Conservation (phyloP, 2,329 filamentous ascomycete genomes). For the Trichoderma pleuroti region DNA sequence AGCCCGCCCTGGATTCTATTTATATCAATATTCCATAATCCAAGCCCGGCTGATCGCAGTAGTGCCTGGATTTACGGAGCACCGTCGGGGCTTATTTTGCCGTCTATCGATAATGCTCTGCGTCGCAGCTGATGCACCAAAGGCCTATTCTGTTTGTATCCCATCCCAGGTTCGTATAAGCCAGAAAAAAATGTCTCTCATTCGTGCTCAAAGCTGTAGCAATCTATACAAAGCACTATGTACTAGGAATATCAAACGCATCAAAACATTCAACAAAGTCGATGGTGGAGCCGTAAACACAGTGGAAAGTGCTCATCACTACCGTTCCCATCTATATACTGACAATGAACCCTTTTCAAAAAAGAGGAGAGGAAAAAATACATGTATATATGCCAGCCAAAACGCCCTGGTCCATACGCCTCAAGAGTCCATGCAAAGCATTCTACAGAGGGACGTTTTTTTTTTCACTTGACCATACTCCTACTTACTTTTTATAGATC, state of each 20-base stretch:
- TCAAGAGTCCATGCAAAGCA: constrained; percentile 9
- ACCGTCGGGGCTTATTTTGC: background rate
- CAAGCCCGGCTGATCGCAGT: background rate
- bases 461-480: background rate
- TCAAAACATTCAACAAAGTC: background rate
- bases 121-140: background rate
- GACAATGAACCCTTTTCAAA: background rate
- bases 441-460: background rate
- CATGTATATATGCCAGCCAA: constrained; percentile 12
- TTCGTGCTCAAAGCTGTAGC: background rate
- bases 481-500: constrained; percentile 41
- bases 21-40: background rate
- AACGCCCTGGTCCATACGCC: constrained; percentile 23
- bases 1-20: constrained; percentile 1
- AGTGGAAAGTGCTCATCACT: background rate
- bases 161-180: background rate
- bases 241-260: background rate
- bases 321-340: background rate
- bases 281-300: background rate
- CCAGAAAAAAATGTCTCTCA: background rate
- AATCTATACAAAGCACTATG: background rate
- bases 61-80: background rate
- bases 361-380: background rate
- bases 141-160: background rate
- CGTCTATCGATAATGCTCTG: background rate